Evolutionary conservation across 2,329 filamentous ascomycete genomes (phyloP).

Genomic region (Teratosphaeria destructans): DNA sequence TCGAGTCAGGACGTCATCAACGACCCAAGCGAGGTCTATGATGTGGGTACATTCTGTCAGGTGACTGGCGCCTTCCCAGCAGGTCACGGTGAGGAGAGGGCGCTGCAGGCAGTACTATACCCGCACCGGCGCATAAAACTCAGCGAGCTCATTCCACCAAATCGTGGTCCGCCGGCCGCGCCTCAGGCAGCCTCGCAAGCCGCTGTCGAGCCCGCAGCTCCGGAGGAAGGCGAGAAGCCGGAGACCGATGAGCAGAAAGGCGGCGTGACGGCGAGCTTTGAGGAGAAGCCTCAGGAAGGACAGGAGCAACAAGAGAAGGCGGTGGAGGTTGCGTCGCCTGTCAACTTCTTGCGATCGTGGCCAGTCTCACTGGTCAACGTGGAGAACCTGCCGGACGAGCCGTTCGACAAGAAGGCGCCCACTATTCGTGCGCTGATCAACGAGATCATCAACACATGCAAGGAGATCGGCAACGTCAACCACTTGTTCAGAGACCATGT

Average conservation of each 20-base stretch:
- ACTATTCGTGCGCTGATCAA: conserved; percentile 87
- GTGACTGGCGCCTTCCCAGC: conserved; percentile 94
- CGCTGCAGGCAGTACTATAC: conserved; percentile 86
- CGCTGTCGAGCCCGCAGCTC: conserved; percentile 15
- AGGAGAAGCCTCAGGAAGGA: conserved; percentile 34
- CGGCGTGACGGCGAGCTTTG: conserved; percentile 93
- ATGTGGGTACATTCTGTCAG: conserved; percentile 93
- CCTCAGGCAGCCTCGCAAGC: conserved; percentile 45
- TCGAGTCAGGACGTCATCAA: conserved; percentile 91
- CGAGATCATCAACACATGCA: conserved; percentile 98
- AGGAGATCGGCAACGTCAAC: conserved; percentile 89
- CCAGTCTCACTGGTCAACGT: conserved; percentile 91
- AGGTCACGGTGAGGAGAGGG: conserved; percentile 60
- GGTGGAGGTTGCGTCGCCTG: conserved; percentile 53
- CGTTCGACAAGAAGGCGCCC: conserved; percentile 79
- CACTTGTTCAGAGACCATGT: conserved; percentile 95
- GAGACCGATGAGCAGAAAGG: conserved; percentile 65
- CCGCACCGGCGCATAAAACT: conserved; percentile 91
- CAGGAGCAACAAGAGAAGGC: conserved; percentile 29
- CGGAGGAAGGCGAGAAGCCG: conserved; percentile 28
- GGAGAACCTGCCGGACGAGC: conserved; percentile 81
- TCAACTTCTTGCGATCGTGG: conserved; percentile 82
- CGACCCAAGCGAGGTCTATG: conserved; percentile 81
- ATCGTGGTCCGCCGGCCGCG: conserved; percentile 34
- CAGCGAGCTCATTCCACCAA: conserved; percentile 67